A percentile compares a stretch with the other conserved stretches of the same genome.
These are phyloP conservation scores for Alopecurus myosuroides DNA, from an alignment of 176 grass and related monocot genomes.

Conservation along the genomic window DNA sequence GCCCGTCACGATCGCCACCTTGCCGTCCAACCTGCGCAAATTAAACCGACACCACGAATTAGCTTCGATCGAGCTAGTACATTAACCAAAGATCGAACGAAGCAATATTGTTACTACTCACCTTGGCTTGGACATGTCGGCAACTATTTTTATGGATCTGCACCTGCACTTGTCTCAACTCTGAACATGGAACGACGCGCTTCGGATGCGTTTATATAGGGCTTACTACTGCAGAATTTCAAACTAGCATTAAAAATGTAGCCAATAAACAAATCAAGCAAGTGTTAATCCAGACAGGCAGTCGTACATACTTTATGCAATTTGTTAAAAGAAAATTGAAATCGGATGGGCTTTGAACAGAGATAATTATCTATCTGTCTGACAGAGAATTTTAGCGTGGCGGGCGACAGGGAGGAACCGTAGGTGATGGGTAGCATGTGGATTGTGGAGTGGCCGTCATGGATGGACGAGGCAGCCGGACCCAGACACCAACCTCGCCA, in stretches of 20 bases:
- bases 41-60: not conserved
- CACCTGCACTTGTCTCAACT: not conserved
- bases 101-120: not conserved
- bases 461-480: not conserved
- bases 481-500: not conserved
- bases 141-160: not conserved
- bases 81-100: not conserved
- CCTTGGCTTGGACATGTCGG: constrained; percentile 36
- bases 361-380: not conserved
- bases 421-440: constrained; percentile 16
- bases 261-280: too few relatives aligned
- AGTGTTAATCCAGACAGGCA: not conserved
- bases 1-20: constrained; percentile 77
- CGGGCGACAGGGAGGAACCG: not conserved
- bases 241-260: not conserved
- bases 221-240: not conserved
- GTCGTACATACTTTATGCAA: not conserved
- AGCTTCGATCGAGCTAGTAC: not conserved
- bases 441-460: not conserved
- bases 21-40: constrained; percentile 59
- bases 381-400: not conserved
- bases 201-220: constrained; percentile 18
- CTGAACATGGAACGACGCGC: not conserved
- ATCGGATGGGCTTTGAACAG: not conserved
- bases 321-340: too few relatives aligned